A percentile compares a stretch with the other conserved stretches of the same genome.
Conservation (phyloP, 495 filamentous ascomycete species). For the Schizothecium vesticola region DNA sequence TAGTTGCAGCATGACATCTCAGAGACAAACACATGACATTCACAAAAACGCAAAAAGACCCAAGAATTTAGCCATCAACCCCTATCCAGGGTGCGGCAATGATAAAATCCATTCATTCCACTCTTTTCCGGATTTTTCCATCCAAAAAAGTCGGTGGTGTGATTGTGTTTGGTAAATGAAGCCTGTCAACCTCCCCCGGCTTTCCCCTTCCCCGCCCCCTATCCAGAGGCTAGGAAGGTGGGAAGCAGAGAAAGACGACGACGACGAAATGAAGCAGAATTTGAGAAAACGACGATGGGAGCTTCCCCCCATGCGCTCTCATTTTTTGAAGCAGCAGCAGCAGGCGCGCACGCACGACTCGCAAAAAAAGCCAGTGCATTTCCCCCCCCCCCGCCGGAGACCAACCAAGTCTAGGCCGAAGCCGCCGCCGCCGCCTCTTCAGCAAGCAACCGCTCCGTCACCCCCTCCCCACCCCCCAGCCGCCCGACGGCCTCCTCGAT, state of each 20-base stretch:
- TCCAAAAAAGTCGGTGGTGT: not conserved
- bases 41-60: not conserved
- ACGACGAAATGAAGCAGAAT: not conserved
- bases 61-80: not conserved
- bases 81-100: not conserved
- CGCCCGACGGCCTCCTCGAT: constrained; percentile 48
- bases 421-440: constrained; percentile 15
- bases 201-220: not conserved
- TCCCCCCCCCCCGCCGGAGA: not conserved
- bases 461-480: constrained; percentile 5
- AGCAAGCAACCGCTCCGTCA: constrained; percentile 24
- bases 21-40: not conserved
- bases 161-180: not conserved
- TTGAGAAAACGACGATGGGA: not conserved
- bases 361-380: not conserved
- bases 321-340: not conserved
- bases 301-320: not conserved
- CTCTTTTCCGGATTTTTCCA: not conserved
- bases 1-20: not conserved
- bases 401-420: constrained; percentile 5
- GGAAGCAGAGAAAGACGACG: not conserved
- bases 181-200: not conserved
- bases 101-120: not conserved
- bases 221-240: not conserved
- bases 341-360: not conserved